Conservation (phyloP, 1,139 yeast species). For the Geotrichum citri-aurantii region DNA sequence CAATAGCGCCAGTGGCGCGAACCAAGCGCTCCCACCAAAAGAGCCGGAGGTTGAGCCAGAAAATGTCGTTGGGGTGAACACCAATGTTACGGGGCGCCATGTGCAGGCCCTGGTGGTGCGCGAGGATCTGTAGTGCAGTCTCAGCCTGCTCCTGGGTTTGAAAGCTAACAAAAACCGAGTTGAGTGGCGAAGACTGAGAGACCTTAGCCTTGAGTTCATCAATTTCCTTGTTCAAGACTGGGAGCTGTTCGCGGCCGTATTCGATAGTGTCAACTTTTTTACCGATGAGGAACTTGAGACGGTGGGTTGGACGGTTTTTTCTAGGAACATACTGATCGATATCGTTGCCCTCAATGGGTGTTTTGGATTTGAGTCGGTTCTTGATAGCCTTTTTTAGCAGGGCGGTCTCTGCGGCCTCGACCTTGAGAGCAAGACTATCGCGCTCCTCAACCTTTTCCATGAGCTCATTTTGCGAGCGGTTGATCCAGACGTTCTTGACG, state of each 20-base stretch:
- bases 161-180: constrained; percentile 80
- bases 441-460: constrained; percentile 56
- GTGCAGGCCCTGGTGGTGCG: constrained; percentile 60
- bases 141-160: constrained; percentile 84
- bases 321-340: constrained; percentile 63
- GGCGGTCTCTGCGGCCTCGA: constrained; percentile 68
- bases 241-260: constrained; percentile 60
- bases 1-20: constrained; percentile 53
- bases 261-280: constrained; percentile 80
- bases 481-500: constrained; percentile 67
- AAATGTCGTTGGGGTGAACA: constrained; percentile 70
- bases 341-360: constrained; percentile 43
- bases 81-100: constrained; percentile 60
- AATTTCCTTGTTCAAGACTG: constrained; percentile 63
- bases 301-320: constrained; percentile 71
- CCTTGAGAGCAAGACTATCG: constrained; percentile 50
- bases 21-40: constrained; percentile 79
- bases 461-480: constrained; percentile 60
- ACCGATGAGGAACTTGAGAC: constrained; percentile 61
- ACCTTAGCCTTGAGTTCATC: constrained; percentile 40
- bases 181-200: constrained; percentile 39
- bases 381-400: constrained; percentile 58
- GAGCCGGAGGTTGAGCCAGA: constrained; percentile 81
- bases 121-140: constrained; percentile 69
- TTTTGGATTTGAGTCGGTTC: constrained; percentile 52